Base-by-base conservation (phyloP, 768 basidiomycete species). In the Podaxis pistillaris region DNA sequence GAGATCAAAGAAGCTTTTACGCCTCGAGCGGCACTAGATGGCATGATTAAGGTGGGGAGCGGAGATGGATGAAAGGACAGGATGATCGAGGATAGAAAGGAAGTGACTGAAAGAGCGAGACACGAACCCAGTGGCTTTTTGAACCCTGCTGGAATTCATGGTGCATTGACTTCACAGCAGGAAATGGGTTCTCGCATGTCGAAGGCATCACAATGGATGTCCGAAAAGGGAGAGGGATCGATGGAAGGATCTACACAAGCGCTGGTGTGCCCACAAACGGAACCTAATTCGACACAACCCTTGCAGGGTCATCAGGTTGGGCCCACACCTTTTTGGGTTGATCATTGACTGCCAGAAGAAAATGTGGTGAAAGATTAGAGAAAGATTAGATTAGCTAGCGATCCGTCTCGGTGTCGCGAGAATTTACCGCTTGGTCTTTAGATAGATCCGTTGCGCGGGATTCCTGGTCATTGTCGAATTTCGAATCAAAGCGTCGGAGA, bases 301-400 rank as follows among this genome's bases (percentile, higher is more conserved):
- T 37, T 41, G 15, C 36, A 60, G 51, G 59, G 59, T 13, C 52
- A 60, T 60, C 59, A 60, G 37, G 37, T 19, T 53, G 59, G 38
- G 59, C 51, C 59, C 37, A 53, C 59, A 28, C 28, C 28, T 37
- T 41, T 36, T 30, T 37, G 51, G 51, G 12, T 24, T 37, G 41
- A 5, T 4, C 12, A 44, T 26, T 17, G n/a, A 33, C 57, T 47
- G n/a, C 2, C 40, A 41, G 19, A 28, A 17, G 49, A 28, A 44
- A 60, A 44, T 38, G 13, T 54, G 51, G 52, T 53, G 26, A 6
- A 30, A 17, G 40, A 53, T 54, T 30, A 41, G 49, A 24, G 26
- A 6, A 30, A 22, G 40, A 44, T 46, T 30, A 41, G 49, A 24
- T 46, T 22, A 26, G 17, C 53, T 26, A 30, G 40, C 37, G 52